Evolutionary conservation across 23 red algal species (phyloP).

Genomic region (Rhodosorus marinus): DNA sequence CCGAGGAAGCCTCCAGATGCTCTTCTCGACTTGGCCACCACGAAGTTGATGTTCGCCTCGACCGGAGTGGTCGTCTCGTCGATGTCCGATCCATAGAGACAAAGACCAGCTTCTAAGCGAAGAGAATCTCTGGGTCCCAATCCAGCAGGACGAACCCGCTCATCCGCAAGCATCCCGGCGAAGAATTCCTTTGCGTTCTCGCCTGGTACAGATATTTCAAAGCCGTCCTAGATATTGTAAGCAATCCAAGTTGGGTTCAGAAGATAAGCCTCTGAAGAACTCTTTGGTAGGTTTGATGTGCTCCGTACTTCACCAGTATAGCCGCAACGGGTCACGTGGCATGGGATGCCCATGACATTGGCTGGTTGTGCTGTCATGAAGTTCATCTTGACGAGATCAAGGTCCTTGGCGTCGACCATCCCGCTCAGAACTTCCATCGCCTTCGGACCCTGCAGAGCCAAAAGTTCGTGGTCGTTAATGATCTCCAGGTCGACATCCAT

Average conservation of each 20-base stretch:
- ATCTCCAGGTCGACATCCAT: conserved; percentile 79
- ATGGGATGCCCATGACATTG: conserved; percentile 17
- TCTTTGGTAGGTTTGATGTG: too few species aligned
- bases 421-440: conserved; percentile 68
- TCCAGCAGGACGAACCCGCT: conserved; percentile 43
- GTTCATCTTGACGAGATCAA: conserved; percentile 43
- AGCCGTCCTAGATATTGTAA: too few species aligned
- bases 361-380: conserved; percentile 60
- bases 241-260: too few species aligned
- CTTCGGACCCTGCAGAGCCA: conserved; percentile 88
- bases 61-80: conserved; percentile 89
- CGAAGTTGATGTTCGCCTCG: conserved; percentile 71
- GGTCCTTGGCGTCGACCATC: neutral
- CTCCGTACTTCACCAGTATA: conserved; percentile 99
- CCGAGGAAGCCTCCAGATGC: conserved; percentile 75
- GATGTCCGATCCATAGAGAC: conserved; percentile 95
- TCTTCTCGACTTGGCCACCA: conserved; percentile 68
- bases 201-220: conserved; percentile 69
- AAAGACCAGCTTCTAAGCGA: conserved; percentile 83
- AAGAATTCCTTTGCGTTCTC: conserved; percentile 28
- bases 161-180: conserved; percentile 27
- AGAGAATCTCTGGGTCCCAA: conserved; percentile 80
- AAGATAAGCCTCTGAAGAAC: too few species aligned
- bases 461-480: conserved; percentile 39
- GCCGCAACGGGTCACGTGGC: conserved; percentile 78